Evolutionary conservation across 805 yeast species (phyloP), one percentile per base, ranked within the genome.

Genomic region (Schwanniomyces pseudopolymorphus): DNA sequence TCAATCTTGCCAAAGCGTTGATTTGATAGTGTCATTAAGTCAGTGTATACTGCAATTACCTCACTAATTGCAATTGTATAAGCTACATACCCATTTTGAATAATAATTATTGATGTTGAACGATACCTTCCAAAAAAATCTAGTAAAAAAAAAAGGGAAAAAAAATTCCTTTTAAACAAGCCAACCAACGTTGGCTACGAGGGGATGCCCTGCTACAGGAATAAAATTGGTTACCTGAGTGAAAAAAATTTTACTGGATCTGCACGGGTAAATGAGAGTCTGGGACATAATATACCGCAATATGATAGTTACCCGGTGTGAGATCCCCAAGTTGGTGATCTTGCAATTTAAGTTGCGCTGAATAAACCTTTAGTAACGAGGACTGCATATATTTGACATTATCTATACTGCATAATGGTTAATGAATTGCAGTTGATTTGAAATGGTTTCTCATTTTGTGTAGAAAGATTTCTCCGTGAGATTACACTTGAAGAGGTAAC

Each of bases 11-110:
- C 4, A 10, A 14, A 16, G 7, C 8, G 20, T 20, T 14, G 6
- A 14, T 31, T 14, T 31, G 17, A n/a, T 10, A 14, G 11, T 31
- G 19, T 9, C 13, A 14, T 14, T 2, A 31, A 7, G 7, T 20
- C 10, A 6, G 8, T 14, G 35, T 16, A 16, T 14, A 14, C 3
- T 16, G 20, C 20, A 31, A 31, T 31, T 31, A 31, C 35, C 11
- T 31, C 20, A 14, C 2, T 31, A 17, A 7, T 7, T 31, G 35
- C 19, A 19, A 31, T 31, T 31, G 35, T 7, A 16, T 31, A 5
- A 9, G 33, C 19, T 49, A 66, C 71, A 59, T 66, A 66, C 71
- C 71, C 71, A 66, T 66, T 54, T 63, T 65, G 66, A 54, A 59
- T 57, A 54, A 55, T 40, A 47, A 39, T 48, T 53, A 57, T 54